Evolutionary conservation across 768 basidiomycete species (phyloP), one percentile per base, ranked within the genome.

Genomic region (Suillus sp.): DNA sequence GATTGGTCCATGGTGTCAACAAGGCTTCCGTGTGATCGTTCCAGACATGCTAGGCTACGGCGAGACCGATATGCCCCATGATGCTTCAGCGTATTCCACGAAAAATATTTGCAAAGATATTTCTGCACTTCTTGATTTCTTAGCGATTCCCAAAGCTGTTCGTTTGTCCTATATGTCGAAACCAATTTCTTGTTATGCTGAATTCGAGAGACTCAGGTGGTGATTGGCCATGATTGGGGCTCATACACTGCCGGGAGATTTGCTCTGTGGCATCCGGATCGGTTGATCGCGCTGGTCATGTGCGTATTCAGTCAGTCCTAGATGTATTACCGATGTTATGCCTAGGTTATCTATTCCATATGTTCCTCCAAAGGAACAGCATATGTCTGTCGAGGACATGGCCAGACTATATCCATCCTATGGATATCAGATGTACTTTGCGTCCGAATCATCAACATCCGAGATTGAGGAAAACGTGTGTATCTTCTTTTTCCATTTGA

Each of bases 181-280:
- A 20, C 2, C 25, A 42, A 32, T 42, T 38, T 38, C 32, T 60
- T 35, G 62, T 40, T 11, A 9, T 25, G 16, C 22, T 56, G 4
- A 57, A 40, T 57, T 57, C 2, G 37, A 57, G 37, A 40, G 27
- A 16, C 14, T 0, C 62, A 81, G 88, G 80, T 91, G 13, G 75
- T 92, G 62, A 79, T 92, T 62, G 92, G 90, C 0, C 92, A 93
- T 68, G 92, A 94, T 68, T 93, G 92, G 92, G 92, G 92, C 6
- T 78, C 89, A 3, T 84, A 78, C 64, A 83, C 79, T 14, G 89
- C 81, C 2, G 82, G 81, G 48, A 80, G 91, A 25, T 88, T 94
- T 68, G 86, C 89, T 13, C 78, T 91, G 27, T 92, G 89, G 88
- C 75, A 91, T 70, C 90, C 92, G 0, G 75, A 85, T 16, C 80